Conservation (phyloP, 805 yeast genomes). For the Hanseniaspora meyeri region DNA sequence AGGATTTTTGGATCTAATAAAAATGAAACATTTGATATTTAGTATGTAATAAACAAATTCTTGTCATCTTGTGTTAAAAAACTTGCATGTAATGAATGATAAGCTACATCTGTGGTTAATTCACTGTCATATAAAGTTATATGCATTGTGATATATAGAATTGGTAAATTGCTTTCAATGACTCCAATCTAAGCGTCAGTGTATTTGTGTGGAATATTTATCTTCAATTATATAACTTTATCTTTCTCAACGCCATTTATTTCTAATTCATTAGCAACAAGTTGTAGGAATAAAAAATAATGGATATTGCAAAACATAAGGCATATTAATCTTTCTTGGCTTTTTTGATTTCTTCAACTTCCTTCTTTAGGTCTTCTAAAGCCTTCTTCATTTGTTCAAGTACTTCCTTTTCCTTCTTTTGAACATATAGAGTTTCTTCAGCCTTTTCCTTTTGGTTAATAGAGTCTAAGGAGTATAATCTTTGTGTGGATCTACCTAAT, state of each 20-base stretch:
- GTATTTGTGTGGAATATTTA: background rate
- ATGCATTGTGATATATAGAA: no score
- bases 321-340: conserved; percentile 6
- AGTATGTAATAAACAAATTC: no score
- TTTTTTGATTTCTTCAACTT: conserved; percentile 24
- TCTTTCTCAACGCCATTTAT: no score
- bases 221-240: background rate
- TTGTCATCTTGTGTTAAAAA: no score
- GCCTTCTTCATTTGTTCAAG: conserved; percentile 63
- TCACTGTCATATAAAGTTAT: no score
- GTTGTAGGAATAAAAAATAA: no score
- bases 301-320: background rate
- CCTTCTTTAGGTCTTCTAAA: conserved; percentile 50
- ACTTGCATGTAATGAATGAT: no score
- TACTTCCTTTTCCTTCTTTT: conserved; percentile 83
- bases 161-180: no score
- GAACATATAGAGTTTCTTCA: conserved; percentile 72
- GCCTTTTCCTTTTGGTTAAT: conserved; percentile 86
- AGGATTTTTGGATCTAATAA: background rate
- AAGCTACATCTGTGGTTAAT: no score
- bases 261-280: no score
- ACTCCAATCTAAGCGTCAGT: background rate
- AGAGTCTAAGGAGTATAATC: conserved; percentile 34
- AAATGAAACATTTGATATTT: no score
- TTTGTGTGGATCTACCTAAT: conserved; percentile 38